phyloP scores from a whole-genome alignment of 2,329 filamentous ascomycete genomes.

The Diatrype stigma region DNA sequence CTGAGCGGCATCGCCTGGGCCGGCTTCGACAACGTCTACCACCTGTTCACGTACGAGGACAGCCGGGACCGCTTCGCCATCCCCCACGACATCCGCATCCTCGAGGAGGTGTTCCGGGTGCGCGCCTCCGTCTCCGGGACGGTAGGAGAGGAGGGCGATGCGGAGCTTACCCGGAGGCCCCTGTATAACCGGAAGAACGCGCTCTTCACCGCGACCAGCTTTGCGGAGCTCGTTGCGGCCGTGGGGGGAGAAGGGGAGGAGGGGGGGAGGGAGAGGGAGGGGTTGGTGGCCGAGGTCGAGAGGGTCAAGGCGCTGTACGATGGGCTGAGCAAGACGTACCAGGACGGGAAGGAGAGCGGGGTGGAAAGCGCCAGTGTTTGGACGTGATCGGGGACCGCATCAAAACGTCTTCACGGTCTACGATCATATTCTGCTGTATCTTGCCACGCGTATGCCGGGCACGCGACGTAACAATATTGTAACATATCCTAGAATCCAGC shows the following conservation, averaged over 20 bases:
- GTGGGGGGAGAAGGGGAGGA: constrained; percentile 25
- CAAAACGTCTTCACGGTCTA: not conserved
- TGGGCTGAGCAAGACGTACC: constrained; percentile 43
- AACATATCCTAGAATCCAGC: too few relatives aligned
- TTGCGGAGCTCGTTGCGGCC: constrained; percentile 35
- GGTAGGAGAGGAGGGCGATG: constrained; percentile 30
- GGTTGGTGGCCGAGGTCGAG: constrained; percentile 37
- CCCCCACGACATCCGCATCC: constrained; percentile 54
- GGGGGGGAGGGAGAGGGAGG: constrained; percentile 6
- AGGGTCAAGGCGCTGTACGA: constrained; percentile 47
- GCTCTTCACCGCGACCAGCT: constrained; percentile 46
- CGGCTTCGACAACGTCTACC: constrained; percentile 53
- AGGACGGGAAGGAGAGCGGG: constrained; percentile 41
- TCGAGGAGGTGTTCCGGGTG: constrained; percentile 52
- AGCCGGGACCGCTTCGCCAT: constrained; percentile 52
- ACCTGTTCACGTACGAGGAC: constrained; percentile 57
- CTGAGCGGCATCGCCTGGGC: constrained; percentile 55
- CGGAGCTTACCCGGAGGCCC: constrained; percentile 32
- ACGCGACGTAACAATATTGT: too few relatives aligned
- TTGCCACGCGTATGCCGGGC: too few relatives aligned
- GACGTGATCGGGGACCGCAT: constrained; percentile 29
- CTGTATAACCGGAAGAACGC: constrained; percentile 54
- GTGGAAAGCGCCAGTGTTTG: constrained; percentile 43
- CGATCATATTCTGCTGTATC: too few relatives aligned
- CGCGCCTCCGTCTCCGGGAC: constrained; percentile 14